Percentiles rank a stretch among this genome's conserved stretches.
Evolutionary conservation across 2,329 filamentous ascomycete genomes (phyloP).

Genomic region (Aspergillus cejpii): DNA sequence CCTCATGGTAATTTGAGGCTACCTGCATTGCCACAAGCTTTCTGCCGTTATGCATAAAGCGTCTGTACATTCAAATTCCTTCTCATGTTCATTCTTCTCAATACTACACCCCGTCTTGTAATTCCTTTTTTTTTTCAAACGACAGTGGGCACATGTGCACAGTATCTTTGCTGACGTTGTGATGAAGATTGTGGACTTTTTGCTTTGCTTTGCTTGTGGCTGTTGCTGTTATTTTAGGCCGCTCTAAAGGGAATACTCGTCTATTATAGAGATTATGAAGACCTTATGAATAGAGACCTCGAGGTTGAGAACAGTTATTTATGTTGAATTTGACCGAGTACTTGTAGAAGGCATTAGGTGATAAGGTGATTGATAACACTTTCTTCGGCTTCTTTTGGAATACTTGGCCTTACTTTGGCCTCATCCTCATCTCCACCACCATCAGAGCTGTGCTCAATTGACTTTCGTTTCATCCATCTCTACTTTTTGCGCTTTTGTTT

Average conservation of each 20-base stretch:
- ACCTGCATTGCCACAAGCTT: neutral
- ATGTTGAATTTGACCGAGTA: no score
- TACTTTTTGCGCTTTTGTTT: neutral
- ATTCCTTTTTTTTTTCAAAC: neutral
- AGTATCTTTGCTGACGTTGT: neutral
- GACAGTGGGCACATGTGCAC: neutral
- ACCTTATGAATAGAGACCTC: neutral
- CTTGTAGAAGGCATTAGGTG: neutral
- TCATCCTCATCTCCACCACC: neutral
- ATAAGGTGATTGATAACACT: no score
- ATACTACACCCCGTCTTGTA: neutral
- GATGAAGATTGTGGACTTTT: neutral
- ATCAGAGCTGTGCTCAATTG: neutral
- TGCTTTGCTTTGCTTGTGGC: neutral
- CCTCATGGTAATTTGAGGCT: neutral
- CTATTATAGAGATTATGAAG: conserved; percentile 1
- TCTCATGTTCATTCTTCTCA: conserved; percentile 8
- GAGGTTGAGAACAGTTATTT: neutral
- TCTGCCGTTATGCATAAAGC: conserved; percentile 4
- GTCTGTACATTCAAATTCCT: conserved; percentile 14
- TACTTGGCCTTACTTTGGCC: conserved; percentile 16
- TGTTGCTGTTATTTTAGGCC: neutral
- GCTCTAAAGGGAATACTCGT: neutral
- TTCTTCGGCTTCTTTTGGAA: conserved; percentile 7
- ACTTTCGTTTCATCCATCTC: conserved; percentile 1